Conservation (phyloP, 2,329 filamentous ascomycete genomes). For the Neocucurbitaria cava region DNA sequence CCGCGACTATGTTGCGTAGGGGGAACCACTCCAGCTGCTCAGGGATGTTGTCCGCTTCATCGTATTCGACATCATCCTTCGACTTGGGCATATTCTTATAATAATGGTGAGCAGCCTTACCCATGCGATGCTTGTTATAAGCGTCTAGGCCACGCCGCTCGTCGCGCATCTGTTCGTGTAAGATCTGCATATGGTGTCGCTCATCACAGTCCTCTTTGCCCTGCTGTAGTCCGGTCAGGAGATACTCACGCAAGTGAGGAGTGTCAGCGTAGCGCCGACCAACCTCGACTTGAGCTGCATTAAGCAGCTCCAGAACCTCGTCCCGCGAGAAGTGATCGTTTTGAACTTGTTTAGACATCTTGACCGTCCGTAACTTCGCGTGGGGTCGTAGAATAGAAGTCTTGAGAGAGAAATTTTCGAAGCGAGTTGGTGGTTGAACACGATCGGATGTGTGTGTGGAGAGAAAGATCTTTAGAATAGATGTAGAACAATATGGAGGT, state of each 20-base stretch:
- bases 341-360: not conserved
- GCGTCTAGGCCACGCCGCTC: conserved; percentile 13
- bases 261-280: conserved; percentile 2
- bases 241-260: conserved; percentile 1
- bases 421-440: too few relatives aligned
- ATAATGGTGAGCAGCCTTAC: conserved; percentile 3
- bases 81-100: not conserved
- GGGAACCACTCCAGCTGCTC: conserved; percentile 14
- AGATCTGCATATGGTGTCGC: not conserved
- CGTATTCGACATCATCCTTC: conserved; percentile 6
- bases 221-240: conserved; percentile 1
- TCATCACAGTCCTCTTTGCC: conserved; percentile 5
- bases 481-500: not conserved
- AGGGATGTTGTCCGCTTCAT: conserved; percentile 9
- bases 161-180: conserved; percentile 1
- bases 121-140: conserved; percentile 22
- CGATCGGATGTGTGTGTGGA: too few relatives aligned
- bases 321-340: not conserved
- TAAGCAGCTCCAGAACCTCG: conserved; percentile 9
- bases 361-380: not conserved
- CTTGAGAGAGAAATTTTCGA: too few relatives aligned
- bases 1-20: conserved; percentile 3
- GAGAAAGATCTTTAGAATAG: too few relatives aligned
- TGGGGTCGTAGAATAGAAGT: not conserved
- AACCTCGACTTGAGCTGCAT: conserved; percentile 2